Conservation (phyloP, 78 protist genomes). For the Polysphondylium violaceum region DNA sequence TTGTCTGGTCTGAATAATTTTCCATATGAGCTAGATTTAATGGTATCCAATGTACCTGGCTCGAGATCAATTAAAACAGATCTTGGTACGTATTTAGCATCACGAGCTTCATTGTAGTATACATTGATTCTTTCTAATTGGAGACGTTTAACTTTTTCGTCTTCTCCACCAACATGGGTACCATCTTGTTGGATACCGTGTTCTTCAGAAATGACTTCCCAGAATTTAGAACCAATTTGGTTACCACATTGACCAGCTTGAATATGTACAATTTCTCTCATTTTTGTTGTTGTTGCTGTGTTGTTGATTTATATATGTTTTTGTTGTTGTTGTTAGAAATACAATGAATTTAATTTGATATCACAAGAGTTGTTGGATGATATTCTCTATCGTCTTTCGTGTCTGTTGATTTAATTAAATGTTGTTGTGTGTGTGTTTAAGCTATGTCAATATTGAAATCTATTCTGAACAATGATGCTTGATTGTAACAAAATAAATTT, state of each 20-base stretch:
- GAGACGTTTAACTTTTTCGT: conserved; percentile 94
- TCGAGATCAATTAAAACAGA: conserved; percentile 99
- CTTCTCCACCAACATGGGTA: conserved; percentile 92
- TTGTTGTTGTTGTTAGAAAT: too few species aligned
- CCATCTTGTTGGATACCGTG: conserved; percentile 98
- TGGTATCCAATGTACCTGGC: conserved; percentile 98
- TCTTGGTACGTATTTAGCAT: conserved; percentile 98
- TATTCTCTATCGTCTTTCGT: too few species aligned
- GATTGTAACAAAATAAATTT: too few species aligned
- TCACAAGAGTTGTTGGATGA: too few species aligned
- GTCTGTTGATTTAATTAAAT: too few species aligned
- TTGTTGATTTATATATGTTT: too few species aligned
- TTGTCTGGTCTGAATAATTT: conserved; percentile 97
- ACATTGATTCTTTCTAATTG: conserved; percentile 98
- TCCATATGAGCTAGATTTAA: conserved; percentile 95
- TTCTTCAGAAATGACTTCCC: conserved; percentile 96
- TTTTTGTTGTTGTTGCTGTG: conserved; percentile 63
- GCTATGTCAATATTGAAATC: too few species aligned
- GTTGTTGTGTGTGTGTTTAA: too few species aligned
- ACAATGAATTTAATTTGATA: too few species aligned
- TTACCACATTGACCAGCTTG: conserved; percentile 99
- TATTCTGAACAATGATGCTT: too few species aligned
- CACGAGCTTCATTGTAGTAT: conserved; percentile 97
- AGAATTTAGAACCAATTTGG: conserved; percentile 96
- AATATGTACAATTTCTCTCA: conserved; percentile 97